Percentiles rank a stretch among this genome's conserved stretches.
These are phyloP conservation scores for Collybia sordida DNA, from an alignment of 768 basidiomycete species.

Conservation along the genomic window DNA sequence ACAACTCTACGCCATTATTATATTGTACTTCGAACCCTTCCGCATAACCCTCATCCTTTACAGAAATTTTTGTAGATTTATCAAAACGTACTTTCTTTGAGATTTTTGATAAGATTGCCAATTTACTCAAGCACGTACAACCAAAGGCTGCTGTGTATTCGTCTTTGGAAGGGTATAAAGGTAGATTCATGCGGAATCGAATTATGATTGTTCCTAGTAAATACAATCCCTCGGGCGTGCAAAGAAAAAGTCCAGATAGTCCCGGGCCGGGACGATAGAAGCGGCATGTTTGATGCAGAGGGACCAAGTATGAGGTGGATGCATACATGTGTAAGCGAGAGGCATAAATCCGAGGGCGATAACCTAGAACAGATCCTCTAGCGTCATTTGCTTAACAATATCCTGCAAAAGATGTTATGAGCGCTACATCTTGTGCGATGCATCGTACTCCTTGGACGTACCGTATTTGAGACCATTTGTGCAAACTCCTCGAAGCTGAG, in stretches of 20 bases:
- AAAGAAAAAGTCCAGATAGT: neutral
- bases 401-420: slow-evolving; percentile 51
- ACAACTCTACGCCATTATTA: too few species aligned
- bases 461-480: slow-evolving; percentile 95
- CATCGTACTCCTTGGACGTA: slow-evolving; percentile 33
- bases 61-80: too few species aligned
- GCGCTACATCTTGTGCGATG: neutral
- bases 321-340: neutral
- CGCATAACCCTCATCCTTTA: too few species aligned
- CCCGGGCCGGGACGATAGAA: neutral
- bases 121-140: too few species aligned
- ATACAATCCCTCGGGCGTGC: slow-evolving; percentile 2
- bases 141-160: too few species aligned
- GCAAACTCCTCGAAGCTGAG: slow-evolving; percentile 97
- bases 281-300: neutral
- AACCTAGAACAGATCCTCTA: slow-evolving; percentile 86
- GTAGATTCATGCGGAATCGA: neutral
- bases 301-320: neutral
- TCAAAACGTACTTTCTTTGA: too few species aligned
- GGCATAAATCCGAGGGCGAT: neutral
- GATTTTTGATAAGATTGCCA: too few species aligned
- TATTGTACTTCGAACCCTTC: too few species aligned
- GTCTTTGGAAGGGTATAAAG: too few species aligned
- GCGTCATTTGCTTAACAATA: slow-evolving; percentile 98
- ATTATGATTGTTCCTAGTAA: neutral